Evolutionary conservation across 352 stramenopile genomes (phyloP), one percentile per base, ranked within the genome.

Genomic region (Globisporangium cylindrosporum): DNA sequence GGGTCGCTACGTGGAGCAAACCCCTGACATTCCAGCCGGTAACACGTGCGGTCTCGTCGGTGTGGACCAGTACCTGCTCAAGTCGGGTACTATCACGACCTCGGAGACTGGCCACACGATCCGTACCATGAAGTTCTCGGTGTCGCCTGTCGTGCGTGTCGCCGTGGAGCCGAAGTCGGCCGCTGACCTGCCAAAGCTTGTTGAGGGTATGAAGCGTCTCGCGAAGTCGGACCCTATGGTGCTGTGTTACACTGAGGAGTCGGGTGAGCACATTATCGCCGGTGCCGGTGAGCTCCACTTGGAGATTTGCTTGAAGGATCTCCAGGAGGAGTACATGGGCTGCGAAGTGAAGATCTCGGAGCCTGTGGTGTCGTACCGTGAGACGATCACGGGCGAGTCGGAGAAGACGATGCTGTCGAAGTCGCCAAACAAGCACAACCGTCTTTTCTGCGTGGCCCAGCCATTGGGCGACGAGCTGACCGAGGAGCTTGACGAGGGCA

Each of bases 391-490:
- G 51, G 88, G 74, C n/a, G 95, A 98, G 71, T 99, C 97, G 69
- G 88, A 80, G 59, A 93, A 98, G 80, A 98, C 93, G 68, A 98
- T 95, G 77, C 82, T 99, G 70, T 98, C 97, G 67, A 99, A 99
- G 95, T 99, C 97, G 71, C 96, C 98, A 54, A 99, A 99, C 96
- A 99, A 99, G 89, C 98, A 99, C 95, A 99, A 99, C 86, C 95
- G 97, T 97, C 92, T 99, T 25, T 99, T 99, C 86, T 95, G 98
- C 73, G 93, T 98, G 63, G 97, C 89, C 51, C 71, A 82, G 48
- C 84, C 95, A 60, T 77, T 99, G 32, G 84, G 87, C 67, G 88
- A 98, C 58, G 97, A 99, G 64, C 86, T 99, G 29, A 96, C 93
- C 25, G 86, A 94, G 25, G 97, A 98, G 70, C 99, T 99, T 73